Percentiles rank a stretch among this genome's conserved stretches.
Evolutionary conservation across 2,329 filamentous ascomycete species (phyloP).

Genomic region (Neodidymelliopsis sp.): DNA sequence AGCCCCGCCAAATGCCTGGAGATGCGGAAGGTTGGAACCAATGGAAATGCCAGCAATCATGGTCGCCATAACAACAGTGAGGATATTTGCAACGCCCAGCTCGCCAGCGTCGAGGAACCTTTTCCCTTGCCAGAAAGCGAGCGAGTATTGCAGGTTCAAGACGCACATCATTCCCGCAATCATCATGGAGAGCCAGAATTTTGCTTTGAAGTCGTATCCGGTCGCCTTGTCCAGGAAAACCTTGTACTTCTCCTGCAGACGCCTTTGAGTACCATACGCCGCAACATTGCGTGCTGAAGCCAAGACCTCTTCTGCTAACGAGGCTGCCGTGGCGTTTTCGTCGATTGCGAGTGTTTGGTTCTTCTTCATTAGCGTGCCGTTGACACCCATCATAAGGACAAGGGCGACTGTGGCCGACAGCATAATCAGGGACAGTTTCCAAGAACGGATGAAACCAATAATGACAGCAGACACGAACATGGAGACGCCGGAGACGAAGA

Average conservation of each 20-base stretch:
- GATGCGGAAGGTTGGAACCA: slow-evolving; percentile 74
- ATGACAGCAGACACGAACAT: slow-evolving; percentile 85
- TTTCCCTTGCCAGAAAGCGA: slow-evolving; percentile 58
- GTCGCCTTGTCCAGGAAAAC: slow-evolving; percentile 75
- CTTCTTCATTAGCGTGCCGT: slow-evolving; percentile 78
- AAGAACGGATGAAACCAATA: slow-evolving; percentile 90
- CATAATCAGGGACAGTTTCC: slow-evolving; percentile 92
- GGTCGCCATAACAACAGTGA: slow-evolving; percentile 88
- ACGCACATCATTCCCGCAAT: slow-evolving; percentile 83
- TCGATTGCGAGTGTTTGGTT: slow-evolving; percentile 75
- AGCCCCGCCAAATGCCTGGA: slow-evolving; percentile 84
- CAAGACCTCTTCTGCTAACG: slow-evolving; percentile 91
- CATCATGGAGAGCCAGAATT: slow-evolving; percentile 77
- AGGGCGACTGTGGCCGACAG: slow-evolving; percentile 80
- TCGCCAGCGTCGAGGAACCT: slow-evolving; percentile 65
- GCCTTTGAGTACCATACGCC: slow-evolving; percentile 92
- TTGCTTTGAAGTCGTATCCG: slow-evolving; percentile 77
- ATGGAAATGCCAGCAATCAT: slow-evolving; percentile 94
- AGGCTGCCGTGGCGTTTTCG: slow-evolving; percentile 84
- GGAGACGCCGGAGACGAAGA: slow-evolving; percentile 44
- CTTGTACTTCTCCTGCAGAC: slow-evolving; percentile 88
- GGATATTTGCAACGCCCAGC: slow-evolving; percentile 71
- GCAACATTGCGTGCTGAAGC: slow-evolving; percentile 91
- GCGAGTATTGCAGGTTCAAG: slow-evolving; percentile 74
- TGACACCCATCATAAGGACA: slow-evolving; percentile 75